phyloP scores from a whole-genome alignment of 2,329 filamentous ascomycete species.

The Fusarium sp. region DNA sequence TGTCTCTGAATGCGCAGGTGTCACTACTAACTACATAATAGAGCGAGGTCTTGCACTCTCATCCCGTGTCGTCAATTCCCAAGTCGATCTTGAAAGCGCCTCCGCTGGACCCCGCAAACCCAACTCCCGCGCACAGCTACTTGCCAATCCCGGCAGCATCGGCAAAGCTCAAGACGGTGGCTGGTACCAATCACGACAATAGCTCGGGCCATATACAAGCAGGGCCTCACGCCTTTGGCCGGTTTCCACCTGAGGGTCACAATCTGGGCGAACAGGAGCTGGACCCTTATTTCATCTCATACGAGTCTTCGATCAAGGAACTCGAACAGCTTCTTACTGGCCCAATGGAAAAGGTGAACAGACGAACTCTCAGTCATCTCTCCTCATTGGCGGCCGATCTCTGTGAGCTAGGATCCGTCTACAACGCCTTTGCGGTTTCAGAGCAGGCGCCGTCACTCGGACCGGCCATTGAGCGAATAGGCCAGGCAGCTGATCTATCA shows the following conservation, averaged over 20 bases:
- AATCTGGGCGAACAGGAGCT: slow-evolving; percentile 87
- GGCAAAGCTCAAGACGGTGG: slow-evolving; percentile 79
- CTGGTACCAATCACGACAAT: slow-evolving; percentile 49
- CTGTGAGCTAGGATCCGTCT: slow-evolving; percentile 92
- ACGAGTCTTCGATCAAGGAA: slow-evolving; percentile 91
- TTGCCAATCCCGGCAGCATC: slow-evolving; percentile 87
- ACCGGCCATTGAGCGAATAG: slow-evolving; percentile 91
- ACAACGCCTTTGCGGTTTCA: slow-evolving; percentile 95
- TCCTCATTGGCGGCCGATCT: slow-evolving; percentile 86
- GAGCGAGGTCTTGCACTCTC: slow-evolving; percentile 94
- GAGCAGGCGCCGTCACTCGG: slow-evolving; percentile 90
- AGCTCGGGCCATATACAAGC: slow-evolving; percentile 51
- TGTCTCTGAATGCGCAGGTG: neutral
- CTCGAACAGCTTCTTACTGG: slow-evolving; percentile 88
- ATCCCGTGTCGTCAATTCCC: slow-evolving; percentile 89
- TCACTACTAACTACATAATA: slow-evolving; percentile 50
- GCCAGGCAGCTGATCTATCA: slow-evolving; percentile 93
- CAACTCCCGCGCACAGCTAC: slow-evolving; percentile 84
- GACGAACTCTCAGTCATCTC: slow-evolving; percentile 85
- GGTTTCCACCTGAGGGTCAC: slow-evolving; percentile 83
- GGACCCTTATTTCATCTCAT: slow-evolving; percentile 95
- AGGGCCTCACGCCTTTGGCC: slow-evolving; percentile 71
- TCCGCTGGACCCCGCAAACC: slow-evolving; percentile 94
- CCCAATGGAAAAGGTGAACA: slow-evolving; percentile 96
- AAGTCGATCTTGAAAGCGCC: slow-evolving; percentile 95